Evolutionary conservation across 495 filamentous ascomycete genomes (phyloP).

Genomic region (Talaromyces proteolyticus): DNA sequence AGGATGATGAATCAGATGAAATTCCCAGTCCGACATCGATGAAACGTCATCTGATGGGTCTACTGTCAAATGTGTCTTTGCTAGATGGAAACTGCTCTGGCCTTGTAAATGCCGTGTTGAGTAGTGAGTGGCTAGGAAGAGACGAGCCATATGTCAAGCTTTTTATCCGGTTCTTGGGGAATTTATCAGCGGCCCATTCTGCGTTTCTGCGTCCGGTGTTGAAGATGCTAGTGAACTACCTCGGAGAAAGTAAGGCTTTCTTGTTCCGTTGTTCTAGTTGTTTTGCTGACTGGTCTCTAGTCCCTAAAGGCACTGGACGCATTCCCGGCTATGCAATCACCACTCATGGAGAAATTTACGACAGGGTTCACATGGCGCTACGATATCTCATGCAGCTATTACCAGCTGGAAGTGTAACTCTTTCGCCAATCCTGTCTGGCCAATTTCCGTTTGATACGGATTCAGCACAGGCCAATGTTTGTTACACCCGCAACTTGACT

Average conservation of each 20-base stretch:
- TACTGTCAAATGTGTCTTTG: conserved; percentile 65
- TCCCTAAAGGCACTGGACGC: conserved; percentile 43
- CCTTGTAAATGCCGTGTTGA: conserved; percentile 66
- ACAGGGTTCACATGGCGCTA: conserved; percentile 67
- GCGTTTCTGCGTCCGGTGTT: conserved; percentile 59
- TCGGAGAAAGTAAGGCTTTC: conserved; percentile 45
- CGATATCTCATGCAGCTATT: conserved; percentile 71
- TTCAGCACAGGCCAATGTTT: conserved; percentile 61
- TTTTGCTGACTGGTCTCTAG: conserved; percentile 8
- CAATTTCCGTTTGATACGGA: conserved; percentile 75
- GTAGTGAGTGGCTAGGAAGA: conserved; percentile 77
- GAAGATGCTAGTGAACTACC: conserved; percentile 72
- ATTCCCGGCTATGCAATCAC: conserved; percentile 57
- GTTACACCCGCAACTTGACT: conserved; percentile 75
- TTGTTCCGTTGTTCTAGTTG: neutral
- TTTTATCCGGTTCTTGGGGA: conserved; percentile 75
- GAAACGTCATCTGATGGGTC: conserved; percentile 67
- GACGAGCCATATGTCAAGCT: conserved; percentile 74
- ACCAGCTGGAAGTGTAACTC: conserved; percentile 65
- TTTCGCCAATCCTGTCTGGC: conserved; percentile 55
- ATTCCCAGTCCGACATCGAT: conserved; percentile 49
- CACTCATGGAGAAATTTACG: conserved; percentile 50
- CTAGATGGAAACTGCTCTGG: conserved; percentile 68
- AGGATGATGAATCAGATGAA: conserved; percentile 34
- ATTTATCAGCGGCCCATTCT: conserved; percentile 72